Evolutionary conservation across 2,329 filamentous ascomycete species (phyloP), one percentile per base, ranked within the genome.

Genomic region (Curvularia hawaiiensis): DNA sequence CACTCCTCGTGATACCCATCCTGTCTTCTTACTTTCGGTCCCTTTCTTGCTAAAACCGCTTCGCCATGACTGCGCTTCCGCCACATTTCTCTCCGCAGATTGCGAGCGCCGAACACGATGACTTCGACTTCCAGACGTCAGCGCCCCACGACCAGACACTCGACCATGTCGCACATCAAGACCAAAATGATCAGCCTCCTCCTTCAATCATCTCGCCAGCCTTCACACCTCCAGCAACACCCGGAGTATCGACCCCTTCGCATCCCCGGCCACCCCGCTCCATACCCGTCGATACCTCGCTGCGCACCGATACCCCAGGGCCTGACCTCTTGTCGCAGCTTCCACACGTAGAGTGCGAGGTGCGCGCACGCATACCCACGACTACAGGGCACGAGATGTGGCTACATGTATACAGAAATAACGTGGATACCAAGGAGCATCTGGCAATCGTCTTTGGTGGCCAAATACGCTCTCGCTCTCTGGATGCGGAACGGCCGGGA

Each of bases 381-480:
- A 94, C 92, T 2, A 87, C 85, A 0, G 94, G 94, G 3, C 90
- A 92, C 11, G 93, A 99, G 77, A 98, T 99, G 92, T 99, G 96
- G 77, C 79, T 99, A 50, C 94, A 99, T 73, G 82, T 98, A 0
- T 99, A 99, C 79, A 88, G 88, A 62, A 99, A 99, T 78, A 90
- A 90, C 68, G 87, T 91, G 7, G 95, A 99, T 76, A 91, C 89
- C 64, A 99, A 99, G 78, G 95, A 99, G 73, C 95, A 99, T 75
- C 80, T 99, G 50, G 95, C 95, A 18, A 98, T 99, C 71, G 95
- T 99, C 0, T 99, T 99, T 76, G 95, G 95, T 2, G 88, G 89
- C 58, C 83, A 88, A 47, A 97, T 98, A 65, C 85, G 95, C 47
- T 85, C 75, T 86, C 87, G 80, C 70, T 86, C 77, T 52, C 80